These are phyloP conservation scores for Diaporthe vexans DNA, from an alignment of 2,329 filamentous ascomycete species.

Conservation along the genomic window DNA sequence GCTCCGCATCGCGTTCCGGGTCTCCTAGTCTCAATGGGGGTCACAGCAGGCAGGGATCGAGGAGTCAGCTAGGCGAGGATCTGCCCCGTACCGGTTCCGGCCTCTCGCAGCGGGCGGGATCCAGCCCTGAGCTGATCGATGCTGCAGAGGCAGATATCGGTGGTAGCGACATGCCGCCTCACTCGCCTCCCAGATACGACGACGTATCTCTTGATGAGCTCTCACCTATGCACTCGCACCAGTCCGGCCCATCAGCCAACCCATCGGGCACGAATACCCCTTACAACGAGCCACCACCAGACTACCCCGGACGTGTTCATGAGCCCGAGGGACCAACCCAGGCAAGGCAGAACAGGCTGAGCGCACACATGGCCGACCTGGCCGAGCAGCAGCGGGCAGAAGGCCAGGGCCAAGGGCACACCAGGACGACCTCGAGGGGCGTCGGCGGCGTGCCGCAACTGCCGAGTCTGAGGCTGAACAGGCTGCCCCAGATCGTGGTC, in stretches of 20 bases:
- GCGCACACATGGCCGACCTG: conserved; percentile 51
- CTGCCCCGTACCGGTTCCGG: conserved; percentile 47
- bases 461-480: conserved; percentile 64
- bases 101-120: conserved; percentile 58
- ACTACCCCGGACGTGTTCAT: conserved; percentile 58
- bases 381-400: conserved; percentile 38
- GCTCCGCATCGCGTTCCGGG: conserved; percentile 39
- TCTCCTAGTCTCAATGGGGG: conserved; percentile 43
- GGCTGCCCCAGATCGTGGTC: conserved; percentile 70
- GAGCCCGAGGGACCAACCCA: conserved; percentile 43
- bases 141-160: conserved; percentile 60
- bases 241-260: conserved; percentile 22
- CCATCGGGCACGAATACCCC: conserved; percentile 57
- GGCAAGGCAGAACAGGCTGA: conserved; percentile 50
- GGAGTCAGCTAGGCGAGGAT: conserved; percentile 43
- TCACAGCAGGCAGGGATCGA: conserved; percentile 59
- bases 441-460: conserved; percentile 61
- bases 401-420: conserved; percentile 34
- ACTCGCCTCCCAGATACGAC: conserved; percentile 67
- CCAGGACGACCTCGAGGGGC: conserved; percentile 49
- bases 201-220: conserved; percentile 61
- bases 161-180: conserved; percentile 59
- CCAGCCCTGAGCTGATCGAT: conserved; percentile 67
- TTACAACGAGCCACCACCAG: conserved; percentile 64
- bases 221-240: conserved; percentile 47